Evolutionary conservation across 2,329 filamentous ascomycete species (phyloP).

Genomic region (Cadophora sp.): DNA sequence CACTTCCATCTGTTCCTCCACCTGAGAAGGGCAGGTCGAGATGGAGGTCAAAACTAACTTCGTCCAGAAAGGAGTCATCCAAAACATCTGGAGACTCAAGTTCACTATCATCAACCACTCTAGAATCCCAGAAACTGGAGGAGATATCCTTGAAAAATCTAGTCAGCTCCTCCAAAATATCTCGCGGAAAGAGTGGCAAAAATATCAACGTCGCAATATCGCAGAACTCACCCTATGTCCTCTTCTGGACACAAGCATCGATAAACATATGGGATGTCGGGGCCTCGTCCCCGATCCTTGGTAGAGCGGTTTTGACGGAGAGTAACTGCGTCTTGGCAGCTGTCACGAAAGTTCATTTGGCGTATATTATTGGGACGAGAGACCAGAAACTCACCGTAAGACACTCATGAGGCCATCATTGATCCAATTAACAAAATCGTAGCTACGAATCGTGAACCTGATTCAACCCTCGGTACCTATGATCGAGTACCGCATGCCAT

Average conservation of each 20-base stretch:
- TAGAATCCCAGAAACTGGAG: slow-evolving; percentile 47
- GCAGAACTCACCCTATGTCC: slow-evolving; percentile 47
- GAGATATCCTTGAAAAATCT: slow-evolving; percentile 48
- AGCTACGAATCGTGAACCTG: slow-evolving; percentile 50
- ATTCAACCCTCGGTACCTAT: slow-evolving; percentile 42
- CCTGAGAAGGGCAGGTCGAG: slow-evolving; percentile 42
- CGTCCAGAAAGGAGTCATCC: slow-evolving; percentile 39
- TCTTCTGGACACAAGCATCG: slow-evolving; percentile 49
- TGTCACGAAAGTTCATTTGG: slow-evolving; percentile 47
- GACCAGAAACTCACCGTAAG: slow-evolving; percentile 51
- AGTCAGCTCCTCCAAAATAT: slow-evolving; percentile 40
- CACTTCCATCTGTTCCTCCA: slow-evolving; percentile 23
- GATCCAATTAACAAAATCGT: neutral
- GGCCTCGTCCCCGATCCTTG: slow-evolving; percentile 46
- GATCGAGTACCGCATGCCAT: slow-evolving; percentile 50
- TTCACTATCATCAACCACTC: slow-evolving; percentile 46
- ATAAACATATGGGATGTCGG: slow-evolving; percentile 51
- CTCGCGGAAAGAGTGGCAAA: slow-evolving; percentile 44
- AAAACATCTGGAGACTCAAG: slow-evolving; percentile 46
- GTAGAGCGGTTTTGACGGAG: slow-evolving; percentile 45
- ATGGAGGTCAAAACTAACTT: slow-evolving; percentile 43
- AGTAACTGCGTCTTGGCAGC: slow-evolving; percentile 49
- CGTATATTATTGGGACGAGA: slow-evolving; percentile 50
- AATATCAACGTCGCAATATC: slow-evolving; percentile 47
- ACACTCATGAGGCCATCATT: neutral